Evolutionary conservation across 2,329 filamentous ascomycete genomes (phyloP), one percentile per base, ranked within the genome.

Genomic region (Trichoderma koningiopsis): DNA sequence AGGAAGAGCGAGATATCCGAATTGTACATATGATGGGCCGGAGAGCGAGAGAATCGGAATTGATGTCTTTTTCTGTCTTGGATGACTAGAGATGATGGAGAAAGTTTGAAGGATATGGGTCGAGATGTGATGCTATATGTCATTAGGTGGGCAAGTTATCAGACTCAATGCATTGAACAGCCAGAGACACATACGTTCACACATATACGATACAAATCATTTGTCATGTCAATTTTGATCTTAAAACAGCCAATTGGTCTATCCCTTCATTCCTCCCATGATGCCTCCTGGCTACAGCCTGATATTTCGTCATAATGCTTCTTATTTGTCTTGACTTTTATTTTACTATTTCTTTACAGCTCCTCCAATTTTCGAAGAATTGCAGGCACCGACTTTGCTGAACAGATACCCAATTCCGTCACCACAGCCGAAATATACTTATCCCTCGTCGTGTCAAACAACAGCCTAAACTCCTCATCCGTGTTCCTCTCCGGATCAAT

Each of bases 391-490:
- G 93, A 94, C 75, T 91, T 94, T 0, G 94, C 92, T 62, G 94
- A 92, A 72, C 96, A 87, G 75, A 89, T 92, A 53, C 95, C 96
- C 77, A 95, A 90, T 81, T 99, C 96, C 3, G 94, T 97, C 61
- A 98, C 89, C 52, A 99, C 91, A 80, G 94, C 92, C 49, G 92
- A 91, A 72, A 98, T 90, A 76, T 93, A 94, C 75, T 93, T 91
- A 4, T 93, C 92, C 16, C 91, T 92, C 0, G 96, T 99, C 59
- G 95, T 92, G 79, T 99, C 96, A 77, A 97, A 97, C 80, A 98
- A 88, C 70, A 97, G 86, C 22, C 87, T 80, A 77, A 88, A 87
- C 4, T 80, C 81, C 49, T 83, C 82, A 22, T 81, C 80, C 19
- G 84, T 82, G 81, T 81, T 93, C 85, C 79, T 91, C 88, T 80